Percentiles rank a stretch among this genome's conserved stretches.
Evolutionary conservation across 257 asterid species (phyloP).

Genomic region (Hygrophila difformis): DNA sequence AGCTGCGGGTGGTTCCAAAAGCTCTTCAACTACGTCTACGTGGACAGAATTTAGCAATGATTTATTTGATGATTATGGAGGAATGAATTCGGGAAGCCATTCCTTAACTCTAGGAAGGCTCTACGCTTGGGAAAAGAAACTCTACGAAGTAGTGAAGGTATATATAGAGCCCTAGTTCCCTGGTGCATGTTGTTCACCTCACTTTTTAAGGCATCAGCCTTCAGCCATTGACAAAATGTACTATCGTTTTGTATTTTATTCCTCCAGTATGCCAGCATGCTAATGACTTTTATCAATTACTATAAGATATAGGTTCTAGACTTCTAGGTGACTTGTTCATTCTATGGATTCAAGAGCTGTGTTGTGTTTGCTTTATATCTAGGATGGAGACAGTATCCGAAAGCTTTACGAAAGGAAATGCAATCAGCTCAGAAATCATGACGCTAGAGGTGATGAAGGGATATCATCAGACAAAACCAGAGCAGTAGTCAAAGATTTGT

Average conservation of each 20-base stretch:
- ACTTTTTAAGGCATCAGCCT: too few relatives aligned
- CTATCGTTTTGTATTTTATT: too few relatives aligned
- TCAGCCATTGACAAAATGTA: too few relatives aligned
- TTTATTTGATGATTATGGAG: slow-evolving; percentile 70
- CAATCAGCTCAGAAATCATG: slow-evolving; percentile 59
- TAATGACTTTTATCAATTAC: too few relatives aligned
- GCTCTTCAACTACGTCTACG: slow-evolving; percentile 56
- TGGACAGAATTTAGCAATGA: slow-evolving; percentile 80
- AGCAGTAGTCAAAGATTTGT: slow-evolving; percentile 74
- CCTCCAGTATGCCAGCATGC: too few relatives aligned
- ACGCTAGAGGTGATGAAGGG: slow-evolving; percentile 67
- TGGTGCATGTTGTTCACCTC: too few relatives aligned
- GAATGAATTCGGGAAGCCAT: slow-evolving; percentile 91
- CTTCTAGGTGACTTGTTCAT: too few relatives aligned
- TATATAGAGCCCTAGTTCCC: neutral
- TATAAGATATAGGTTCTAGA: too few relatives aligned
- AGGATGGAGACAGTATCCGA: slow-evolving; percentile 80
- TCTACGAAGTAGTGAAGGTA: slow-evolving; percentile 88
- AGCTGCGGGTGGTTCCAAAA: slow-evolving; percentile 56
- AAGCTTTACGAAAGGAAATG: slow-evolving; percentile 68
- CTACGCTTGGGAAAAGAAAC: slow-evolving; percentile 96
- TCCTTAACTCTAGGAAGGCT: slow-evolving; percentile 74
- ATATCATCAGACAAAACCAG: slow-evolving; percentile 57
- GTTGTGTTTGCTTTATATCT: neutral
- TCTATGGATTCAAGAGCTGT: too few relatives aligned